Percentiles rank a stretch among this genome's conserved stretches.
These are phyloP conservation scores for Quercus parvula DNA, from an alignment of 306 rosid species.

Conservation along the genomic window DNA sequence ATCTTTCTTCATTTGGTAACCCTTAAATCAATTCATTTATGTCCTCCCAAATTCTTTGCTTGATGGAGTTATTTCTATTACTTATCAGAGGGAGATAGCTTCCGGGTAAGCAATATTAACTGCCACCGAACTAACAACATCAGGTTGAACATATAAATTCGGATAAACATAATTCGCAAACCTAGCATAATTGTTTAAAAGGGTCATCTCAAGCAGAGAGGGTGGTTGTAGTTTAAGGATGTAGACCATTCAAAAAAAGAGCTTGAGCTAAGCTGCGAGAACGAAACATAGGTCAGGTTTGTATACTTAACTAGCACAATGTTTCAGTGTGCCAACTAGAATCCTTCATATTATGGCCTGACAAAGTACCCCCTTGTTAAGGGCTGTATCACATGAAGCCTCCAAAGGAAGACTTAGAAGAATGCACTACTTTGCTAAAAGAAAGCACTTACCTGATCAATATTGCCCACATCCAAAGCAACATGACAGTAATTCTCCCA, in stretches of 20 bases:
- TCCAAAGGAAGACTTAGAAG: not conserved
- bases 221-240: not conserved
- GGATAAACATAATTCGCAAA: not conserved
- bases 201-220: not conserved
- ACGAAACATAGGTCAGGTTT: not conserved
- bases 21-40: no score
- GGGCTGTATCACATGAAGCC: not conserved
- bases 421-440: not conserved
- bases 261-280: not conserved
- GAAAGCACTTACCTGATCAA: conserved; percentile 58
- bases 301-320: not conserved
- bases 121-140: not conserved
- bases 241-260: not conserved
- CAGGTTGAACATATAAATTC: not conserved
- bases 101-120: not conserved
- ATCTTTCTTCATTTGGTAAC: no score
- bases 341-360: not conserved
- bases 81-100: not conserved
- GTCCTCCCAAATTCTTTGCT: not conserved
- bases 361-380: not conserved
- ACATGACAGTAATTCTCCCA: conserved; percentile 93
- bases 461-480: conserved; percentile 78
- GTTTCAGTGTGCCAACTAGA: not conserved
- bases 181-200: not conserved
- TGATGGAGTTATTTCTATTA: not conserved